These are phyloP conservation scores for Mariannaea sp. DNA, from an alignment of 2,329 filamentous ascomycete genomes.

Conservation along the genomic window DNA sequence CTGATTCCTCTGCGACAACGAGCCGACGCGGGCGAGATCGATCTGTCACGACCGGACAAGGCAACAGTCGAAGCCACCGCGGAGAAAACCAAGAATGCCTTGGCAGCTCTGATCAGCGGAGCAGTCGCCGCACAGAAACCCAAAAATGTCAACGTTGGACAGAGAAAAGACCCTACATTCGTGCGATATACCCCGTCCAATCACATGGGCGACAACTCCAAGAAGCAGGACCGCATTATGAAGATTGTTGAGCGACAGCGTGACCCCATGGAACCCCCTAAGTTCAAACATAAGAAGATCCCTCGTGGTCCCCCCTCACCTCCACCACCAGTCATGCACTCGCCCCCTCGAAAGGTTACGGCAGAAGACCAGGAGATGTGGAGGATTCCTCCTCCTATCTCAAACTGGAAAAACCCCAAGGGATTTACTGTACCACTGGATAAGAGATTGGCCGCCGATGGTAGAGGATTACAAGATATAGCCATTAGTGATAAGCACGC, in stretches of 20 bases:
- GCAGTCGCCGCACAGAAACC: slow-evolving; percentile 92
- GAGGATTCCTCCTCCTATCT: slow-evolving; percentile 85
- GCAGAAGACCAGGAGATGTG: slow-evolving; percentile 97
- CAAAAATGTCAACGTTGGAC: slow-evolving; percentile 87
- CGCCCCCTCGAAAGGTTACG: slow-evolving; percentile 90
- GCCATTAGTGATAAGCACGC: slow-evolving; percentile 99
- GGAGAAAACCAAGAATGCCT: slow-evolving; percentile 84
- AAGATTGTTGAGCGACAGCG: slow-evolving; percentile 95
- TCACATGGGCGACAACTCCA: slow-evolving; percentile 88
- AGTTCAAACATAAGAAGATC: slow-evolving; percentile 99
- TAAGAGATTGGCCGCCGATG: slow-evolving; percentile 93
- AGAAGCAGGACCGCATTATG: slow-evolving; percentile 94
- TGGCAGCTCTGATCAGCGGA: slow-evolving; percentile 80
- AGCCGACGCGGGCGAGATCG: slow-evolving; percentile 90
- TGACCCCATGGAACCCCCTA: slow-evolving; percentile 95
- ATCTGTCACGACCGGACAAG: slow-evolving; percentile 80
- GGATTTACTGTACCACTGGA: slow-evolving; percentile 96
- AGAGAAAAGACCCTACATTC: slow-evolving; percentile 84
- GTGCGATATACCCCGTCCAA: slow-evolving; percentile 95
- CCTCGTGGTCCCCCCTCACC: slow-evolving; percentile 90
- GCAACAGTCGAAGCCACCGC: slow-evolving; percentile 84
- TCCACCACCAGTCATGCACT: slow-evolving; percentile 93
- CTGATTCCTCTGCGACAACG: slow-evolving; percentile 91
- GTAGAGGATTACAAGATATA: slow-evolving; percentile 87
- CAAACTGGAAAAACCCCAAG: slow-evolving; percentile 99